Evolutionary conservation across 1,139 yeast species (phyloP), one percentile per base, ranked within the genome.

Genomic region (Sugiyamaella sp.): DNA sequence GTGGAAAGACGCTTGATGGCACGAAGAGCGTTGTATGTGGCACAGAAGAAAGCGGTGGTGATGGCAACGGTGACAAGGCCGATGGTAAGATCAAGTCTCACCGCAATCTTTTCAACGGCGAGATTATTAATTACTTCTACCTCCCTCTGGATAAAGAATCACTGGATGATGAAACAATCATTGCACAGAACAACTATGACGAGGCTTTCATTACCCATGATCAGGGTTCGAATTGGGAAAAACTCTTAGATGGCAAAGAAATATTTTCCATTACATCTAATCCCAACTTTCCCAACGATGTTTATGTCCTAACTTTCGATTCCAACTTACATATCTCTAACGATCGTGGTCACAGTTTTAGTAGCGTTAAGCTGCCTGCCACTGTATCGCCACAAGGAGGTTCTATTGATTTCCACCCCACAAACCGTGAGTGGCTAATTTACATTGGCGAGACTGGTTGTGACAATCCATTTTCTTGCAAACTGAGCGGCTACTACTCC

Each of bases 391-490:
- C 54, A 17, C 44, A 21, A 21, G 75, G 75, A 2, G 73, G 77
- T 9, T 63, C 74, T 42, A 71, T 84, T 57, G 73, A 80, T 14
- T 91, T 85, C 77, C 85, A 84, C 67, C 81, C 82, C 35, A 70
- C 69, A 1, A 75, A 81, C 54, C 63, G 80, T 0, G 70, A 78
- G n/a, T 78, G 82, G 67, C 80, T 89, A 59, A 82, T 91, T 22
- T 86, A 86, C 79, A 80, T 81, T 62, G 89, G 93, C 1, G 80
- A 80, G 47, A 78, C 78, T 46, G 76, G 78, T 21, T 87, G 96
- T 67, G 79, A 76, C 8, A 65, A 70, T 17, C 65, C 73, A 6
- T 74, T 71, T 50, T 66, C 74, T 22, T 90, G 97, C 66, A 74
- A 73, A 41, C 67, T 78, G 1, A 76, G 75, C 22, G 86, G 91